These are phyloP conservation scores for Neofusicoccum umdonicola DNA, from an alignment of 2,329 filamentous ascomycete species.

Conservation along the genomic window DNA sequence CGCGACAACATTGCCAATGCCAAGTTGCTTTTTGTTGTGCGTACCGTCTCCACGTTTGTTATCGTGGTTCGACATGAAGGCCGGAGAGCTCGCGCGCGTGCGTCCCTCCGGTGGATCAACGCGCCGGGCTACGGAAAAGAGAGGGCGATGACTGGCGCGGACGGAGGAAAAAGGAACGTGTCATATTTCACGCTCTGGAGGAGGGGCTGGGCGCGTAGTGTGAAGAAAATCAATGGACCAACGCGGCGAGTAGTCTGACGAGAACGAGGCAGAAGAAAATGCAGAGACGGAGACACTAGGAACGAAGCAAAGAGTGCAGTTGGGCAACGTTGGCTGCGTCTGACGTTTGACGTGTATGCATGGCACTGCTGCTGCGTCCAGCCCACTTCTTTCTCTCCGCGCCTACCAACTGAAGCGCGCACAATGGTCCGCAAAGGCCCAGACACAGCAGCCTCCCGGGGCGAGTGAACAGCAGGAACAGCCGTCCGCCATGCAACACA, in stretches of 20 bases:
- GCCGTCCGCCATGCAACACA: background rate
- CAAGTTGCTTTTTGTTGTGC: slow-evolving; percentile 10
- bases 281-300: slow-evolving; percentile 13
- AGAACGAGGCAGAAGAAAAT: slow-evolving; percentile 12
- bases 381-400: background rate
- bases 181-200: background rate
- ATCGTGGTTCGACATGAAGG: slow-evolving; percentile 11
- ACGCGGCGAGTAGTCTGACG: background rate
- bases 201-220: background rate
- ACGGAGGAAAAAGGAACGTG: background rate
- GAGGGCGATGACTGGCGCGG: background rate
- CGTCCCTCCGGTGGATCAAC: background rate
- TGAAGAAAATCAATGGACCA: background rate
- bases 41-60: slow-evolving; percentile 5
- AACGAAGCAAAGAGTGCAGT: background rate
- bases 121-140: background rate
- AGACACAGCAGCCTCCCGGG: background rate
- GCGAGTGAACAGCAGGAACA: background rate
- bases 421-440: background rate
- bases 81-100: background rate
- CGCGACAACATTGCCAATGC: background rate
- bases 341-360: slow-evolving; percentile 16
- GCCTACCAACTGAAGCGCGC: background rate
- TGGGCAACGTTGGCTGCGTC: background rate
- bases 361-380: background rate